Base-by-base conservation (phyloP, 257 asterid genomes). In the Plantago major region DNA sequence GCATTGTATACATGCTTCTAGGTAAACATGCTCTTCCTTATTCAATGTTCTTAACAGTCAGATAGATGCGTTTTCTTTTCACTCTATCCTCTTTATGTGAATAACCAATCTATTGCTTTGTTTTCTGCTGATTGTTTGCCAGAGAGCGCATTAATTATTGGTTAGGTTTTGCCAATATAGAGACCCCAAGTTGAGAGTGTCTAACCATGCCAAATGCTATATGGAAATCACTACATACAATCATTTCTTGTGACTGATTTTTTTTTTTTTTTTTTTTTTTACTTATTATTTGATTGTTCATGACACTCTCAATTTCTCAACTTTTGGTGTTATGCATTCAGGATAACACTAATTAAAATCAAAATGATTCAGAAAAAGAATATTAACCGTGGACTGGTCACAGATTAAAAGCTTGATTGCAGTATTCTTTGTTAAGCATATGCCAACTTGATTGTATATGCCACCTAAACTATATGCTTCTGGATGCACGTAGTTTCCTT, bases 401-500 rank as follows among this genome's bases (percentile, higher is more conserved):
- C 26, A 2, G 40, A 67, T 15, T 22, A 17, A 51, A 11, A 16
- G 55, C 16, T 18, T 13, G 15, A 17, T 12, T 19, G 58, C 10
- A 52, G 59, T 56, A n/a, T 49, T 69, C 8, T 33, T 7, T 11
- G 46, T 49, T 22, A 56, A 48, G 57, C 11, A 15, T 49, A 47
- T 22, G 15, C 30, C 44, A 40, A 54, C 30, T 28, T 10, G 18
- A 54, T 43, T 42, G 1, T 4, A 46, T 16, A 14, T 30, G 46
- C 57, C 58, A 6, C 26, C 16, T 13, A 13, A 42, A 47, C 44
- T 18, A 47, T 40, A 14, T 5, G 17, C 30, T 42, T 45, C 6
- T 33, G 9, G 13, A 43, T 16, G 45, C 12, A 44, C 16, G 42
- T n/a, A 18, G 37, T 26, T 46, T 8, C 30, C 45, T 48, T 62